Conservation (phyloP, 2,329 filamentous ascomycete species). For the Fusarium miscanthi region DNA sequence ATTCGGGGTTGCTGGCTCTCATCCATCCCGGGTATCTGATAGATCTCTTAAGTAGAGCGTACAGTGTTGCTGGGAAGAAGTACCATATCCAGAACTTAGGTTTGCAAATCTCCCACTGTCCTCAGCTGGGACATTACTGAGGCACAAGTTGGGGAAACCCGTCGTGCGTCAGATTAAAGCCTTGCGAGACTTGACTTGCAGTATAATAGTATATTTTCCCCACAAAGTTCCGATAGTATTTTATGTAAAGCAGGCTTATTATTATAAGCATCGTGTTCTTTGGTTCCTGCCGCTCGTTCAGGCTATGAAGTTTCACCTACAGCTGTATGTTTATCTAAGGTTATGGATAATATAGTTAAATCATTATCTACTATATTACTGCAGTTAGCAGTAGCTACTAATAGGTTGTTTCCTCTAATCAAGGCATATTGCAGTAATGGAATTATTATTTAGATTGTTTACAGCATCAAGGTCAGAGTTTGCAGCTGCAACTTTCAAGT, state of each 20-base stretch:
- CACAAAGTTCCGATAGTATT: neutral
- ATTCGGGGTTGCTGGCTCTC: neutral
- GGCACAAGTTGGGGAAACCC: slow-evolving; percentile 50
- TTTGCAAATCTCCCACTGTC: slow-evolving; percentile 46
- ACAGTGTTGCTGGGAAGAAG: slow-evolving; percentile 55
- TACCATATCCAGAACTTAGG: slow-evolving; percentile 57
- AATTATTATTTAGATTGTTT: neutral
- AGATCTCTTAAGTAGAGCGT: slow-evolving; percentile 50
- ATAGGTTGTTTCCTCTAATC: neutral
- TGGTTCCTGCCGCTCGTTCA: neutral
- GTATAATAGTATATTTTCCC: slow-evolving; percentile 2
- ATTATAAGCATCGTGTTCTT: neutral
- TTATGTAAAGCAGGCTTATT: neutral
- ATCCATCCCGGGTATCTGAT: slow-evolving; percentile 44
- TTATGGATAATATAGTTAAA: neutral
- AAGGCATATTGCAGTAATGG: neutral
- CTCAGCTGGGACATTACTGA: slow-evolving; percentile 41
- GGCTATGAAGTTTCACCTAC: neutral
- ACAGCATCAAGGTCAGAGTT: no score
- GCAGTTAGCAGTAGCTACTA: neutral
- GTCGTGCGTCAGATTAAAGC: neutral
- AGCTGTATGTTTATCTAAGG: neutral
- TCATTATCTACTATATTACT: neutral
- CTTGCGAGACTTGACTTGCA: neutral
- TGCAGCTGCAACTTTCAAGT: neutral